Conservation (phyloP, 192 early-diverging fungal genomes). For the Irineochytrium annulatum region DNA sequence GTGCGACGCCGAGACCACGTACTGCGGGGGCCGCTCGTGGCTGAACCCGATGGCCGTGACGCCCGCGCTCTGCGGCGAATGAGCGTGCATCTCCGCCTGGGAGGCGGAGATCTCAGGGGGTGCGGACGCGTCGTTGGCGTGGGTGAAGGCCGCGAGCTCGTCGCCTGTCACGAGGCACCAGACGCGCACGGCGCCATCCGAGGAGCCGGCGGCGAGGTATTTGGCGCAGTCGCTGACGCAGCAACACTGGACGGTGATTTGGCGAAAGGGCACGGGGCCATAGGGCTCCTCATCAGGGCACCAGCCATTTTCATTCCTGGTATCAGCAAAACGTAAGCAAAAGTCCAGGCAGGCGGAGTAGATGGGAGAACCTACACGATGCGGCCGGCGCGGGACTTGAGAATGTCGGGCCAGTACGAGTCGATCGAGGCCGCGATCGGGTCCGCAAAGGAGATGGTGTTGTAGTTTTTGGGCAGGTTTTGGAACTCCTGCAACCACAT, state of each 20-base stretch:
- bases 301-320: slow-evolving; percentile 16
- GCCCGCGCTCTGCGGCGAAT: slow-evolving; percentile 1
- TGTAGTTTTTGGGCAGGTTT: slow-evolving; percentile 16
- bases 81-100: not conserved
- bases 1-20: slow-evolving; percentile 13
- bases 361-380: slow-evolving; percentile 11
- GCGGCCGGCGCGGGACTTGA: slow-evolving; percentile 5
- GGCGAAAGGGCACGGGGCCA: slow-evolving; percentile 20
- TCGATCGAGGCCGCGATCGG: slow-evolving; percentile 15
- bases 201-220: slow-evolving; percentile 77
- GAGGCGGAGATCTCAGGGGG: not conserved
- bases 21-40: slow-evolving; percentile 4
- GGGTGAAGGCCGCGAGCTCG: slow-evolving; percentile 11
- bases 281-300: slow-evolving; percentile 11
- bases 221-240: slow-evolving; percentile 40
- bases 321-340: not conserved
- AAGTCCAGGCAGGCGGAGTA: not conserved
- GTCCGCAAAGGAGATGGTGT: slow-evolving; percentile 15
- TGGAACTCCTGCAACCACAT: slow-evolving; percentile 27
- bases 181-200: slow-evolving; percentile 78
- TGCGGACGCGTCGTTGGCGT: slow-evolving; percentile 9
- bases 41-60: slow-evolving; percentile 23
- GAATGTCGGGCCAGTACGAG: not conserved
- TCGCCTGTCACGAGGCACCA: slow-evolving; percentile 72
- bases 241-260: slow-evolving; percentile 20